A percentile compares a stretch with the other conserved stretches of the same genome.
These are phyloP conservation scores for Paragyromitra xinjiangensis DNA, from an alignment of 495 filamentous ascomycete species.

Conservation along the genomic window DNA sequence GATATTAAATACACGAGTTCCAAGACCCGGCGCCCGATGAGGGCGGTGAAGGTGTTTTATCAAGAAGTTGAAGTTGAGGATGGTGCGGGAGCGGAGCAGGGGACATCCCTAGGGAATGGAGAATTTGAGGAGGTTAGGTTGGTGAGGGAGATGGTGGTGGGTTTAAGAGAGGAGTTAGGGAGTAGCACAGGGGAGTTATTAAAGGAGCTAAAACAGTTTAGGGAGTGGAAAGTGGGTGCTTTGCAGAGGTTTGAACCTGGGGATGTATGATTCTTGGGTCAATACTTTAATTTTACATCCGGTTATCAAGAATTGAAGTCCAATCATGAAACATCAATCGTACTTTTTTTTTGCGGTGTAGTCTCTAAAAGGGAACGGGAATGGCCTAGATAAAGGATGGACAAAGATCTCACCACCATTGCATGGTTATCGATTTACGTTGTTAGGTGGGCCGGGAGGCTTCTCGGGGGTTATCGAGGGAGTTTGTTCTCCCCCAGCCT, in stretches of 20 bases:
- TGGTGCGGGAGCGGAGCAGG: constrained; percentile 16
- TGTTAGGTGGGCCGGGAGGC: background rate
- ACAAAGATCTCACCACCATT: background rate
- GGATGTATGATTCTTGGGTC: background rate
- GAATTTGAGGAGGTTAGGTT: constrained; percentile 51
- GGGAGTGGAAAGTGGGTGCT: constrained; percentile 50
- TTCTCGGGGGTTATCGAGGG: background rate
- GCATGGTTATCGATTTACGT: background rate
- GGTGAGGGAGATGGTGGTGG: constrained; percentile 29
- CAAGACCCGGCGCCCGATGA: constrained; percentile 23
- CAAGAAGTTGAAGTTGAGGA: constrained; percentile 19
- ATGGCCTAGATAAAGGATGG: background rate
- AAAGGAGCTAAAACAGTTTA: constrained; percentile 26
- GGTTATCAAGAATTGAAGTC: background rate
- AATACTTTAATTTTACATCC: background rate
- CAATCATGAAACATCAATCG: constrained; percentile 11
- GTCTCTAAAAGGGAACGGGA: background rate
- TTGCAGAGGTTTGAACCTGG: constrained; percentile 51
- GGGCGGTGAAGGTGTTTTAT: constrained; percentile 55
- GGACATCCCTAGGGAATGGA: constrained; percentile 23
- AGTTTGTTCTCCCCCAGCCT: background rate
- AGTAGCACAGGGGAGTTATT: constrained; percentile 30
- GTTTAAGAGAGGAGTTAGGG: constrained; percentile 31
- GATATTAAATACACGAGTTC: constrained; percentile 67
- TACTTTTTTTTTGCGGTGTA: background rate